phyloP scores from a whole-genome alignment of 805 yeast genomes.

The Priceomyces castillae region DNA sequence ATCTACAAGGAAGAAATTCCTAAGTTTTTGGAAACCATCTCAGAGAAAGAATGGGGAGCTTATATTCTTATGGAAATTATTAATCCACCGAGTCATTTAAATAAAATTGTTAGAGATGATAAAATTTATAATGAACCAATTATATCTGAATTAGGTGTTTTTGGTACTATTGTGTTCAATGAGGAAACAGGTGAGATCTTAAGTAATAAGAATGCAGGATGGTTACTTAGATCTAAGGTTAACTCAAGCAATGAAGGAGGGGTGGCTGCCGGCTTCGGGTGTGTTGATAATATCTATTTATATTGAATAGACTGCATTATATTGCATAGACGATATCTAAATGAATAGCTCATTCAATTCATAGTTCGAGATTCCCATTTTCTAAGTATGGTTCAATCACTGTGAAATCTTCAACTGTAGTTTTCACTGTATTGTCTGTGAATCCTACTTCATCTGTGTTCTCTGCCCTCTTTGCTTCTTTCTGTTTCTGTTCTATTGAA shows the following conservation, averaged over 20 bases:
- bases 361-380: neutral
- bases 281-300: slow-evolving; percentile 80
- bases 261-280: slow-evolving; percentile 98
- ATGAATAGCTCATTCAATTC: neutral
- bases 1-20: slow-evolving; percentile 87
- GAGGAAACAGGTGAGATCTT: slow-evolving; percentile 54
- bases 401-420: neutral
- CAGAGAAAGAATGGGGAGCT: slow-evolving; percentile 78
- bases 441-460: slow-evolving; percentile 6
- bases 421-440: neutral
- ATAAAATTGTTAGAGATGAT: slow-evolving; percentile 69
- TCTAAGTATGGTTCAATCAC: neutral
- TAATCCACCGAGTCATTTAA: slow-evolving; percentile 65
- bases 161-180: slow-evolving; percentile 80
- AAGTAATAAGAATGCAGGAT: slow-evolving; percentile 72
- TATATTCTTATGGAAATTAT: slow-evolving; percentile 94
- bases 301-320: slow-evolving; percentile 18
- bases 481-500: slow-evolving; percentile 21
- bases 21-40: slow-evolving; percentile 54
- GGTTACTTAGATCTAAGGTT: slow-evolving; percentile 84
- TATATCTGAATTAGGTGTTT: slow-evolving; percentile 87
- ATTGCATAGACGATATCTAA: neutral
- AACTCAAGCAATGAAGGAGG: slow-evolving; percentile 94
- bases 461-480: slow-evolving; percentile 7
- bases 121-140: slow-evolving; percentile 66